A percentile compares a stretch with the other conserved stretches of the same genome.
phyloP scores from a whole-genome alignment of 176 grass and related monocot genomes.

The Aegilops speltoides region DNA sequence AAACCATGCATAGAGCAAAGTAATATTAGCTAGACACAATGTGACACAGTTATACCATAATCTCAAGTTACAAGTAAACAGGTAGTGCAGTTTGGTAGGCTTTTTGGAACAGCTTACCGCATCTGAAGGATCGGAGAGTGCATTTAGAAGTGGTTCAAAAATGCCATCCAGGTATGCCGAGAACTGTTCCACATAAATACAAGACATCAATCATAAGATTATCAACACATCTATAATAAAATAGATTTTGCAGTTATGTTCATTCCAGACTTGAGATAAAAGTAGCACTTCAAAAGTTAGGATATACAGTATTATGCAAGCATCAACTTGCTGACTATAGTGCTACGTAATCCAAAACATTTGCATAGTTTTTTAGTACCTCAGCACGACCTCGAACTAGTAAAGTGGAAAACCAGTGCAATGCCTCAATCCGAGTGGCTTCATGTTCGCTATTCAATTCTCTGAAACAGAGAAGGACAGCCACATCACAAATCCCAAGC shows the following conservation, averaged over 20 bases:
- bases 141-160: constrained; percentile 86
- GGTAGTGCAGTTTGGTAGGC: constrained; percentile 5
- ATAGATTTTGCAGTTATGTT: background rate
- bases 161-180: constrained; percentile 75
- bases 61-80: constrained; percentile 3
- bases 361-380: constrained; percentile 51
- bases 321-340: background rate
- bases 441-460: constrained; percentile 90
- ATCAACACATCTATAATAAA: background rate
- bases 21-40: constrained; percentile 13
- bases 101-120: constrained; percentile 54
- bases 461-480: constrained; percentile 45
- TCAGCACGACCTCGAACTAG: constrained; percentile 63
- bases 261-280: constrained; percentile 26
- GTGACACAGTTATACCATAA: background rate
- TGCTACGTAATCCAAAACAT: background rate
- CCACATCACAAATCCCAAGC: constrained; percentile 2
- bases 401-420: constrained; percentile 85
- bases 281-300: constrained; percentile 7
- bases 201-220: constrained; percentile 22
- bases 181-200: constrained; percentile 68
- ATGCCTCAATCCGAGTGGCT: constrained; percentile 90
- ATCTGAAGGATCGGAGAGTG: constrained; percentile 94
- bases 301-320: constrained; percentile 2
- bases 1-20: background rate